Base-by-base conservation (phyloP, 169 alveolate species). In the Eimeria brunetti region DNA sequence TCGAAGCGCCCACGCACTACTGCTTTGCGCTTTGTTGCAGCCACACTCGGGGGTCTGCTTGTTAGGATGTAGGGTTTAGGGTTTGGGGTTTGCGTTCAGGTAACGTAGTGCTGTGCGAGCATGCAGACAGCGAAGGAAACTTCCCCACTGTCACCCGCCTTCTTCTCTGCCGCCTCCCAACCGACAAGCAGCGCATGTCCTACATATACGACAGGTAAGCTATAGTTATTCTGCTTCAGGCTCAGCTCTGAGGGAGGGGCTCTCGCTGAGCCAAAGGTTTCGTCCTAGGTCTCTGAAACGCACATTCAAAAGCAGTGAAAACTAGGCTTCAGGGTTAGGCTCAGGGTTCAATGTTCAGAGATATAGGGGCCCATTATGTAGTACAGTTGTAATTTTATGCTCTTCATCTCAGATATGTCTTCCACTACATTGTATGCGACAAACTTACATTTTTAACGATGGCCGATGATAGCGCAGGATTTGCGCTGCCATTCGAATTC, bases 71-170 rank as follows among this genome's bases (percentile, higher is more conserved):
- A 51, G 51, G 46, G 75, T 81, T 81, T 51, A n/a, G 41, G 27
- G 51, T 53, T 49, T 51, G 89, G 46, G 41, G 89, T 53, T 46
- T 81, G 53, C 33, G 71, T 22, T 8, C 90, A 90, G 95, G 89
- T 83, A 76, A 81, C 69, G 95, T 90, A 24, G 95, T 90, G 69
- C 95, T 90, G 64, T 80, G 81, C n/a, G 95, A 90, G 90, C 83
- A 90, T 71, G 86, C 95, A 58, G 90, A 90, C 84, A 76, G 76
- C 89, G 95, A 90, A 33, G 95, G 95, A 69, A 90, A 90, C 71
- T 90, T 90, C 89, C 95, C 95, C 44, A 90, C 95, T 27, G 90
- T 90, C 44, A 90, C 95, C 18, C 95, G 95, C 18, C 95, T 90
- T 30, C 83, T 90, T 33, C 95, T 90, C 27, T 60, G 95, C 56